Evolutionary conservation across 306 rosid genomes (phyloP).

Genomic region (Prunus dulcis): DNA sequence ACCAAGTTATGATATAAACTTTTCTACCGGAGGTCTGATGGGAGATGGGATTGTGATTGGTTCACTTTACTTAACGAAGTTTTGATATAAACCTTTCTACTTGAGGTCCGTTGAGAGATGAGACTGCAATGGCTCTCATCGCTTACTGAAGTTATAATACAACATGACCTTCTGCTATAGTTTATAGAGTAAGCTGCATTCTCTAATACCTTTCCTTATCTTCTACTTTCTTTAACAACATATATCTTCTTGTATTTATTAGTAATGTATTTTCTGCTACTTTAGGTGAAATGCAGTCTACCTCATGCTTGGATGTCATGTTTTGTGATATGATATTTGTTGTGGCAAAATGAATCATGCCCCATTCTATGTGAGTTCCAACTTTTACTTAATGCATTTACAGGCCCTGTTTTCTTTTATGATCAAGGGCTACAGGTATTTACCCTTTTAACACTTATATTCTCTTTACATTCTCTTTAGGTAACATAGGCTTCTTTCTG

Average conservation of each 20-base stretch:
- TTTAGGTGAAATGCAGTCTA: background rate
- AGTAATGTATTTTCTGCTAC: background rate
- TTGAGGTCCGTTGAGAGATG: background rate
- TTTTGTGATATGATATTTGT: background rate
- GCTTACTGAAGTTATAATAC: background rate
- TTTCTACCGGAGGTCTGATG: background rate
- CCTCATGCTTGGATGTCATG: background rate
- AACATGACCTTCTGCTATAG: background rate
- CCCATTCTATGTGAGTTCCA: slow-evolving; percentile 3
- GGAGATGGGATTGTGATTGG: background rate
- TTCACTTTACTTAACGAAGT: background rate
- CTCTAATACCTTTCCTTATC: background rate
- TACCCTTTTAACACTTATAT: background rate
- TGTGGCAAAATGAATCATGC: background rate
- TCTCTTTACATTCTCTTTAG: background rate
- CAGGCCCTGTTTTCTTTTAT: background rate
- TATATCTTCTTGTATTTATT: background rate
- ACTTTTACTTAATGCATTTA: background rate
- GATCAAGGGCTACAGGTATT: background rate
- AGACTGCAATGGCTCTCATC: background rate
- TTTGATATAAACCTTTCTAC: background rate
- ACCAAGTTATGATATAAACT: background rate
- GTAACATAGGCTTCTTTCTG: background rate
- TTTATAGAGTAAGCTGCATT: background rate
- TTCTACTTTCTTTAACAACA: background rate